A percentile compares a stretch with the other conserved stretches of the same genome.
These are phyloP conservation scores for Wolfiporia cocos DNA, from an alignment of 1,284 basidiomycete genomes.

Conservation along the genomic window DNA sequence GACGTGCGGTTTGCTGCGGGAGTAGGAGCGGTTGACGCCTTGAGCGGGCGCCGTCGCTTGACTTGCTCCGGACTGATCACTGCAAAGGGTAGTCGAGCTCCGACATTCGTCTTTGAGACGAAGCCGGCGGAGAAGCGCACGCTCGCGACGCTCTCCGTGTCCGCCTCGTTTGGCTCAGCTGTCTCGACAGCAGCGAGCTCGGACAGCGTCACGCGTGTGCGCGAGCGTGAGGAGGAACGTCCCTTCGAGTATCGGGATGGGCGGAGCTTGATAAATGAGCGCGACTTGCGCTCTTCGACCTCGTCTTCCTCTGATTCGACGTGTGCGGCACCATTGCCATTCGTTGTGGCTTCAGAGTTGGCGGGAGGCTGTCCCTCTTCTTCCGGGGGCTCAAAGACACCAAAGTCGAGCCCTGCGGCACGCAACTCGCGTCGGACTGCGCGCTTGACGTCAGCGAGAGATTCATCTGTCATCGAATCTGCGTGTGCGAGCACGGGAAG, in stretches of 20 bases:
- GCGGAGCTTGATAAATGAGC: slow-evolving; percentile 69
- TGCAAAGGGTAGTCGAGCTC: slow-evolving; percentile 62
- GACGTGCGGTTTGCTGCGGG: slow-evolving; percentile 13
- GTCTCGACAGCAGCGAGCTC: slow-evolving; percentile 46
- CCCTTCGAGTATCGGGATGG: slow-evolving; percentile 35
- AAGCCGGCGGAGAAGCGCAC: slow-evolving; percentile 69
- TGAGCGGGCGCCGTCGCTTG: slow-evolving; percentile 28
- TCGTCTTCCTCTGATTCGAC: slow-evolving; percentile 32
- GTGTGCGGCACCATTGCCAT: slow-evolving; percentile 11
- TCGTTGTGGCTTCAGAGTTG: slow-evolving; percentile 23
- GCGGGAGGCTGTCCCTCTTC: slow-evolving; percentile 19
- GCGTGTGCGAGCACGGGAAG: slow-evolving; percentile 72
- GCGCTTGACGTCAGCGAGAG: slow-evolving; percentile 56
- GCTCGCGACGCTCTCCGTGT: slow-evolving; percentile 62
- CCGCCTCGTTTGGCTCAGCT: slow-evolving; percentile 43
- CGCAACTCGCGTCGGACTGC: slow-evolving; percentile 59
- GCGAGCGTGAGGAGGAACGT: slow-evolving; percentile 50
- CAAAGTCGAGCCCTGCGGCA: slow-evolving; percentile 62
- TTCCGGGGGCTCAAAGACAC: slow-evolving; percentile 53
- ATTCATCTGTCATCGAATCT: slow-evolving; percentile 74
- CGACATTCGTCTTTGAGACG: slow-evolving; percentile 51
- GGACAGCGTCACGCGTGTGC: slow-evolving; percentile 59
- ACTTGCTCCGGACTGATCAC: slow-evolving; percentile 65
- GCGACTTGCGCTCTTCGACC: slow-evolving; percentile 45
- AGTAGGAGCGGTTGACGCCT: slow-evolving; percentile 9